Evolutionary conservation across 2,329 filamentous ascomycete species (phyloP).

Genomic region (Ophiostoma quercus): DNA sequence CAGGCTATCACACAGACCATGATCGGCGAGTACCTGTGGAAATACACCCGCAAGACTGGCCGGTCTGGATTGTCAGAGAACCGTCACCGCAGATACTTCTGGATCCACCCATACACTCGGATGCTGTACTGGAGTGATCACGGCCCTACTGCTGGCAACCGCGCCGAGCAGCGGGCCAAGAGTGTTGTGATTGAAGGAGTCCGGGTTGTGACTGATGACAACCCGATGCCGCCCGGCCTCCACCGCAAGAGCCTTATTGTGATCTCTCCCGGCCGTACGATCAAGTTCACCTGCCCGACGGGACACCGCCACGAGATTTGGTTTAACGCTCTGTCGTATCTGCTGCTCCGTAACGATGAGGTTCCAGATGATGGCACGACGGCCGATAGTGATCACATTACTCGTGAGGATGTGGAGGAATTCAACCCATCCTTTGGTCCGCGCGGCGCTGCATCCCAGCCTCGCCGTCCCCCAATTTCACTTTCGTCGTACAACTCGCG

Average conservation of each 20-base stretch:
- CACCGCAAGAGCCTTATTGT: conserved; percentile 92
- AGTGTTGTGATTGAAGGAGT: conserved; percentile 92
- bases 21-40: conserved; percentile 99
- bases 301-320: conserved; percentile 95
- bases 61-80: conserved; percentile 83
- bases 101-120: conserved; percentile 95
- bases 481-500: conserved; percentile 77
- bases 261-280: conserved; percentile 76
- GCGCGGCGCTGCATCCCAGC: conserved; percentile 36
- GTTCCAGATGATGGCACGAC: conserved; percentile 50
- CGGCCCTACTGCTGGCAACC: conserved; percentile 74
- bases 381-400: conserved; percentile 46
- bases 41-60: conserved; percentile 94
- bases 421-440: conserved; percentile 66
- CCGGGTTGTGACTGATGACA: conserved; percentile 86
- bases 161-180: conserved; percentile 71
- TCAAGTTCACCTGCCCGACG: conserved; percentile 93
- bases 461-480: conserved; percentile 53
- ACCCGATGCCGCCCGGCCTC: conserved; percentile 88
- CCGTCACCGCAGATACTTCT: conserved; percentile 92
- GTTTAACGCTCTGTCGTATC: conserved; percentile 94
- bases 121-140: conserved; percentile 95
- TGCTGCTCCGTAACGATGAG: conserved; percentile 67
- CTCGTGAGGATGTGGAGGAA: conserved; percentile 63
- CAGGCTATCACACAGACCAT: conserved; percentile 98